Conservation (phyloP, 352 stramenopile genomes). For the Vaucheria bursata region DNA sequence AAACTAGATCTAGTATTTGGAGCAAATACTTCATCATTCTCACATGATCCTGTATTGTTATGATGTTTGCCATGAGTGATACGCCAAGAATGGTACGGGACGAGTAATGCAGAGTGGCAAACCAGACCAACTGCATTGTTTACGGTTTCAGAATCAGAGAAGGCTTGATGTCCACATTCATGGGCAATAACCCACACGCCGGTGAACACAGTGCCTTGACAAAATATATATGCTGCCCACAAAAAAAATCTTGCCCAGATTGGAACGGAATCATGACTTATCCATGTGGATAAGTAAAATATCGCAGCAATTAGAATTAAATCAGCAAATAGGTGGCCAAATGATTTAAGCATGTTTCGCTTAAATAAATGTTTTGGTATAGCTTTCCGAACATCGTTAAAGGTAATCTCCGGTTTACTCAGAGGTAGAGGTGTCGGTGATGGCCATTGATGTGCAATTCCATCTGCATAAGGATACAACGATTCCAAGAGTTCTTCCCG, state of each 20-base stretch:
- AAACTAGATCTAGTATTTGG: conserved; percentile 67
- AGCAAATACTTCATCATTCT: conserved; percentile 95
- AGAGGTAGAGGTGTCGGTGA: conserved; percentile 66
- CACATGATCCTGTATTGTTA: conserved; percentile 76
- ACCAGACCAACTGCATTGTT: conserved; percentile 93
- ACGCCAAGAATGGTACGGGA: conserved; percentile 97
- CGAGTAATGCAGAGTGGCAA: conserved; percentile 88
- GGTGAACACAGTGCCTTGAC: conserved; percentile 91
- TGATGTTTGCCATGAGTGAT: conserved; percentile 82
- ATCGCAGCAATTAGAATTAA: conserved; percentile 72
- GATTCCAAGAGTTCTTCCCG: conserved; percentile 23
- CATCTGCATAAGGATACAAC: conserved; percentile 36
- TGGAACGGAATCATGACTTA: conserved; percentile 59
- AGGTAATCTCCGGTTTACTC: conserved; percentile 67
- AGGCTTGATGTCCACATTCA: conserved; percentile 94
- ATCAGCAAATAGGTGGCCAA: conserved; percentile 82
- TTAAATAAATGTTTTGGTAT: conserved; percentile 90
- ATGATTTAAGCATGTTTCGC: conserved; percentile 76
- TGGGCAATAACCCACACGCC: conserved; percentile 93
- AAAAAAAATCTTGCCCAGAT: conserved; percentile 52
- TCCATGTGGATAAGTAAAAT: conserved; percentile 69
- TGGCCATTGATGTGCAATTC: conserved; percentile 52
- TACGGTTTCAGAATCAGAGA: conserved; percentile 78
- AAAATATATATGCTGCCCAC: conserved; percentile 92
- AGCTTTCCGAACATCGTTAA: conserved; percentile 70